A percentile compares a stretch with the other conserved stretches of the same genome.
phyloP scores from a whole-genome alignment of 495 filamentous ascomycete genomes.

The Neurospora sp. region DNA sequence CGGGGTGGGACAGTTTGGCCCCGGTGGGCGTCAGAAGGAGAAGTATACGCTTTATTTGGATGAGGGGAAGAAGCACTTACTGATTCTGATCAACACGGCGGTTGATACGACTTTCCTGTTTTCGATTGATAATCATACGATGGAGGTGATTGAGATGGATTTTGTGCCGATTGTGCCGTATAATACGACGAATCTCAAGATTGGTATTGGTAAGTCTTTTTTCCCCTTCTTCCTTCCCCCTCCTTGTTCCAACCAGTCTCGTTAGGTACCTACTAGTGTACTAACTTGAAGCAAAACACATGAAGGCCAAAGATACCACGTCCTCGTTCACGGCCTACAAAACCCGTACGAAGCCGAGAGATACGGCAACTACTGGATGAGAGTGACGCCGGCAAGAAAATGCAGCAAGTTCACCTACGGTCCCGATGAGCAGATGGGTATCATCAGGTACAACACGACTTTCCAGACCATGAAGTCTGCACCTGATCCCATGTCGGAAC shows the following conservation, averaged over 20 bases:
- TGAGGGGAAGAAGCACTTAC: constrained; percentile 28
- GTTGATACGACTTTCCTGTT: constrained; percentile 37
- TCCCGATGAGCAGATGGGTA: constrained; percentile 10
- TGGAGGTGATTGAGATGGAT: constrained; percentile 35
- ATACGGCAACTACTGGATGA: constrained; percentile 42
- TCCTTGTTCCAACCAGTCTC: no score
- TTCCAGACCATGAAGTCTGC: neutral
- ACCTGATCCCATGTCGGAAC: constrained; percentile 8
- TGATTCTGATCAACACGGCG: constrained; percentile 45
- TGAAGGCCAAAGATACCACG: constrained; percentile 48
- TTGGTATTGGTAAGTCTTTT: neutral
- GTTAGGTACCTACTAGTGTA: no score
- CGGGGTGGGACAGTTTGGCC: constrained; percentile 29
- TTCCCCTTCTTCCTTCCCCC: no score
- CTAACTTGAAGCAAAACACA: neutral
- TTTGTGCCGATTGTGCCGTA: constrained; percentile 38
- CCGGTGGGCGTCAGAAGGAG: neutral
- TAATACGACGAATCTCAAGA: constrained; percentile 14
- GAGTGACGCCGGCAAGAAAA: neutral
- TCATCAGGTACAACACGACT: constrained; percentile 3
- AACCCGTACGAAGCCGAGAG: constrained; percentile 1
- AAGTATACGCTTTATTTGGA: constrained; percentile 29
- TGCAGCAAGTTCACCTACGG: constrained; percentile 6
- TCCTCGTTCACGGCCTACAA: constrained; percentile 49
- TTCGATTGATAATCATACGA: constrained; percentile 37